Evolutionary conservation across 2,329 filamentous ascomycete species (phyloP), one percentile per base, ranked within the genome.

Genomic region (Apiospora pterosperma): DNA sequence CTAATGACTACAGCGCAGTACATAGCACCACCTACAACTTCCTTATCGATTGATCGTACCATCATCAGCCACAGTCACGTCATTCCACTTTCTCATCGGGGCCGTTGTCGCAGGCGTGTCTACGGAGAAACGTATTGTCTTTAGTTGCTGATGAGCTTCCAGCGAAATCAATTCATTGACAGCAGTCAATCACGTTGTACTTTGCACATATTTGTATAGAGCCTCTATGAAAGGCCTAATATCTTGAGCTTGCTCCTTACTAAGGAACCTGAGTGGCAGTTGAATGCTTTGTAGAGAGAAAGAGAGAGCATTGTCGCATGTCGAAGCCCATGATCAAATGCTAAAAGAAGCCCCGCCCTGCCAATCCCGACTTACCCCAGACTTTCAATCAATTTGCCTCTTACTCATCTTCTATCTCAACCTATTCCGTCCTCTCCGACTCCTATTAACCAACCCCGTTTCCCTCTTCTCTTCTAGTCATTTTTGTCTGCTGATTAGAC

Each of bases 401-500:
- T 41, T 52, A 52, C 39, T 48, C 41, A 48, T 62, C 48, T 36
- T 62, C 48, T 36, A 16, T 36, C 58, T 28, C 58, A 36, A 63
- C 58, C 55, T 63, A 7, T 36, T 59, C 21, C 52, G 21, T 63
- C 41, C 23, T 61, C 16, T 36, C 65, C 61, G 61, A 61, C 66
- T 65, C 62, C 63, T 34, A 10, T 34, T 34, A n/a, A n/a, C 3
- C 4, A 52, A 11, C 12, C 28, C 19, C n/a, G n/a, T 34, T n/a
- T n/a, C 48, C 28, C 48, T 55, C 19, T 12, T 21, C 48, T 21
- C 16, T 19, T 21, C 16, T 19, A n/a, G 4, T 34, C 48, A 6
- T 19, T 34, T 2, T 16, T 34, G 19, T n/a, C 12, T 34, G 6
- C 5, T 52, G 5, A 31, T 34, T n/a, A 19, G 28, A 55, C 6